Percentiles rank a stretch among this genome's conserved stretches.
Conservation (phyloP, 768 basidiomycete species). For the Brasilioporus rufonigricans region DNA sequence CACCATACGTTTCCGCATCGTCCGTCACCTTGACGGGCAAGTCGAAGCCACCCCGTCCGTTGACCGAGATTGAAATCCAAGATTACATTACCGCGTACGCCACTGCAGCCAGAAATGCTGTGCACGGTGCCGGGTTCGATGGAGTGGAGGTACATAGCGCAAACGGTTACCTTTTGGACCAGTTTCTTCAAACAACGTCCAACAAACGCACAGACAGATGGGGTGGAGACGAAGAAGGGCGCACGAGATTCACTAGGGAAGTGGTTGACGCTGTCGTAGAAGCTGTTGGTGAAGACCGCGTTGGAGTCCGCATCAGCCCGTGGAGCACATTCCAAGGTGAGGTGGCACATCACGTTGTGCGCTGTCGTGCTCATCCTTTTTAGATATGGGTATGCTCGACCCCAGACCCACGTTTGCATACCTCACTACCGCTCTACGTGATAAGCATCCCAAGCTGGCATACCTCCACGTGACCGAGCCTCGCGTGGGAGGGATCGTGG, state of each 20-base stretch:
- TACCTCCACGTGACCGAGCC: neutral
- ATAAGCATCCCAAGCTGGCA: neutral
- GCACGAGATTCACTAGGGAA: neutral
- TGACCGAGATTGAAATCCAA: neutral
- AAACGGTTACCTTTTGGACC: neutral
- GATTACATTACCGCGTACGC: neutral
- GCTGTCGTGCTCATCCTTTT: neutral
- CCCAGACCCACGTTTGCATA: neutral
- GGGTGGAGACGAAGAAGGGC: neutral
- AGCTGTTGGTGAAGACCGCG: no score
- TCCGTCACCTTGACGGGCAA: neutral
- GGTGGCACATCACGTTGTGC: neutral
- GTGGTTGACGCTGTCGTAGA: neutral
- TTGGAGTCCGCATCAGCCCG: no score
- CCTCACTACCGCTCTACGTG: neutral
- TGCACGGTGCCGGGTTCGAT: neutral
- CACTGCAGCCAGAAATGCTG: neutral
- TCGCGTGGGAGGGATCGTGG: neutral
- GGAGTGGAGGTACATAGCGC: neutral
- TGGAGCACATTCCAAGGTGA: neutral
- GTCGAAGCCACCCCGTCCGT: neutral
- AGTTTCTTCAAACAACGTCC: neutral
- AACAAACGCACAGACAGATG: neutral
- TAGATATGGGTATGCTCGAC: neutral
- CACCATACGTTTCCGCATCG: neutral